Conservation (phyloP, 2,329 filamentous ascomycete species). For the Paraconiothyrium sp. region DNA sequence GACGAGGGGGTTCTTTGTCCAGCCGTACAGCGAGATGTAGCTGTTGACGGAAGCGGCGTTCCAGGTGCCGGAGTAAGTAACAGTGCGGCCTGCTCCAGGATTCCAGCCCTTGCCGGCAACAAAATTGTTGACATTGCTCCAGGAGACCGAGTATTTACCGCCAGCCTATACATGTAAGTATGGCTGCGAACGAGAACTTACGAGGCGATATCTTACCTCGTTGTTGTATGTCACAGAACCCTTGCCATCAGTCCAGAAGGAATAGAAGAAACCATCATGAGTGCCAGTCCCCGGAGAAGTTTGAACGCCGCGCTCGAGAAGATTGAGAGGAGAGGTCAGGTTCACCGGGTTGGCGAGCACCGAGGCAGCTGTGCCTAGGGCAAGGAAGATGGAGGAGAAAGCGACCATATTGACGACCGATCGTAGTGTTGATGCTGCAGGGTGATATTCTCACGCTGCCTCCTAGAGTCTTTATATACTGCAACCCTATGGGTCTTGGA, state of each 20-base stretch:
- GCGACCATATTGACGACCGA: conserved; percentile 37
- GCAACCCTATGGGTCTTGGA: neutral
- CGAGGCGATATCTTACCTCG: conserved; percentile 35
- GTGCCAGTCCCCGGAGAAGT: conserved; percentile 37
- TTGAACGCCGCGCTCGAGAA: conserved; percentile 29
- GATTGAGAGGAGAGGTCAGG: conserved; percentile 25
- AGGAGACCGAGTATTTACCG: conserved; percentile 61
- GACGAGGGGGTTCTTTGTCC: conserved; percentile 63
- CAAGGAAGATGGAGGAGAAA: conserved; percentile 40
- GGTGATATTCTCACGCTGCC: conserved; percentile 17
- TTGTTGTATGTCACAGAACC: conserved; percentile 65
- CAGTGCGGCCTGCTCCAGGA: conserved; percentile 59
- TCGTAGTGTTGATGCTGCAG: conserved; percentile 20
- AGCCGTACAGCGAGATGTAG: conserved; percentile 68
- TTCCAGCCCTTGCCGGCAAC: conserved; percentile 68
- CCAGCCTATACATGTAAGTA: conserved; percentile 34
- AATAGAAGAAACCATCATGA: conserved; percentile 50
- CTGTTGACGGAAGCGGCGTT: conserved; percentile 57
- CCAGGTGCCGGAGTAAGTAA: conserved; percentile 61
- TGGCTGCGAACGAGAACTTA: neutral
- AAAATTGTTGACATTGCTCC: conserved; percentile 63
- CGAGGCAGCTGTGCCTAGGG: conserved; percentile 37
- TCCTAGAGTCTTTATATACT: conserved; percentile 30
- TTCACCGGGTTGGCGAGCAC: conserved; percentile 40
- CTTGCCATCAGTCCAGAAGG: conserved; percentile 66